Conservation (phyloP, 176 grass and related monocot genomes). For the Oryza brachyantha region DNA sequence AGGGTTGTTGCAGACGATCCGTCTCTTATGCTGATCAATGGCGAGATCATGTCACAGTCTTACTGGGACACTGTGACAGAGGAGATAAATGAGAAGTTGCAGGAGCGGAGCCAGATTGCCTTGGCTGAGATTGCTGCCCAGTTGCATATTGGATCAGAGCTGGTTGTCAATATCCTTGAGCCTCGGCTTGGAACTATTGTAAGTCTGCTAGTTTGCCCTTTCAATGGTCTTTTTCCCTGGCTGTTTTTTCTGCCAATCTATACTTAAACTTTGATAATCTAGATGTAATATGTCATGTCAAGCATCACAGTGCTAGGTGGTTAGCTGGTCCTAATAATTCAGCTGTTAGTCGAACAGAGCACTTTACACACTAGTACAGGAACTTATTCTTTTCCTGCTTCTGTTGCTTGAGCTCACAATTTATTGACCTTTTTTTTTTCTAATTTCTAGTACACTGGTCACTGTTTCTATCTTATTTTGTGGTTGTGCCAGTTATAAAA, state of each 20-base stretch:
- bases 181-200: conserved; percentile 86
- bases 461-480: background rate
- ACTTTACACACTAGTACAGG: background rate
- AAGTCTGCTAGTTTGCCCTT: conserved; percentile 8
- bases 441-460: background rate
- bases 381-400: background rate
- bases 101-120: conserved; percentile 89
- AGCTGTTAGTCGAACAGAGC: background rate
- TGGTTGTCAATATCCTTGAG: conserved; percentile 71
- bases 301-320: background rate
- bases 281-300: conserved; percentile 2
- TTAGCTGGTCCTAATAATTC: background rate
- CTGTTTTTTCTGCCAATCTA: background rate
- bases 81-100: conserved; percentile 93
- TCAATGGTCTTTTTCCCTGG: background rate
- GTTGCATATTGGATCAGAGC: conserved; percentile 84
- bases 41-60: conserved; percentile 83
- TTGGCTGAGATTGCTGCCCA: conserved; percentile 89
- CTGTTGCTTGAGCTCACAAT: background rate
- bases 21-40: conserved; percentile 76
- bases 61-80: conserved; percentile 93
- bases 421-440: background rate
- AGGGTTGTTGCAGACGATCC: conserved; percentile 57
- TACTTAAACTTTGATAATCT: background rate
- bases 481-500: background rate